Conservation (phyloP, 2,329 filamentous ascomycete genomes). For the Hirsutella rhossiliensis region DNA sequence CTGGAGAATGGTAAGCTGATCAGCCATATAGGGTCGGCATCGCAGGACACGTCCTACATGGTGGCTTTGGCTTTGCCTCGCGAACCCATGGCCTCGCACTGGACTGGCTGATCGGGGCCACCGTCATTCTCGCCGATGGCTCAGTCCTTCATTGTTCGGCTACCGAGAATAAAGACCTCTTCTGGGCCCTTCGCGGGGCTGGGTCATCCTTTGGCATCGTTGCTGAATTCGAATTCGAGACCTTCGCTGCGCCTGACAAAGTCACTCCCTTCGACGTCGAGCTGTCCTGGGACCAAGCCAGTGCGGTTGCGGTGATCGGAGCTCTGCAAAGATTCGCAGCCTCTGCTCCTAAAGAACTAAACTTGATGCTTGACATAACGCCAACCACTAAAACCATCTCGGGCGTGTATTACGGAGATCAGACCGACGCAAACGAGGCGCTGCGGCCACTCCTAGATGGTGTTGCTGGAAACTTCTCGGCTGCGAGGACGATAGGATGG, state of each 20-base stretch:
- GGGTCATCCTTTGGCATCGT: slow-evolving; percentile 32
- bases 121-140: slow-evolving; percentile 26
- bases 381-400: slow-evolving; percentile 7
- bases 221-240: slow-evolving; percentile 10
- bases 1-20: slow-evolving; percentile 11
- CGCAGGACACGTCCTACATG: slow-evolving; percentile 43
- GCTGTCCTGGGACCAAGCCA: background rate
- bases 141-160: slow-evolving; percentile 24
- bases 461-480: background rate
- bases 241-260: slow-evolving; percentile 10
- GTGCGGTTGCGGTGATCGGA: slow-evolving; percentile 10
- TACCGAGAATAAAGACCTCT: slow-evolving; percentile 27
- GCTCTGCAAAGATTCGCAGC: slow-evolving; percentile 13
- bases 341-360: slow-evolving; percentile 13
- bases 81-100: slow-evolving; percentile 38
- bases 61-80: slow-evolving; percentile 45
- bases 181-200: slow-evolving; percentile 36
- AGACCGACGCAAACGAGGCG: background rate
- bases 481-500: slow-evolving; percentile 12
- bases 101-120: slow-evolving; percentile 26
- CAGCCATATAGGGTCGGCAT: slow-evolving; percentile 47
- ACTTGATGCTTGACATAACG: slow-evolving; percentile 14
- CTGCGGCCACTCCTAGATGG: background rate
- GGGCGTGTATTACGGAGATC: slow-evolving; percentile 16
- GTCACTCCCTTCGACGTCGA: slow-evolving; percentile 12